phyloP scores from a whole-genome alignment of 352 stramenopile species.

The Phytopythium sindhum region DNA sequence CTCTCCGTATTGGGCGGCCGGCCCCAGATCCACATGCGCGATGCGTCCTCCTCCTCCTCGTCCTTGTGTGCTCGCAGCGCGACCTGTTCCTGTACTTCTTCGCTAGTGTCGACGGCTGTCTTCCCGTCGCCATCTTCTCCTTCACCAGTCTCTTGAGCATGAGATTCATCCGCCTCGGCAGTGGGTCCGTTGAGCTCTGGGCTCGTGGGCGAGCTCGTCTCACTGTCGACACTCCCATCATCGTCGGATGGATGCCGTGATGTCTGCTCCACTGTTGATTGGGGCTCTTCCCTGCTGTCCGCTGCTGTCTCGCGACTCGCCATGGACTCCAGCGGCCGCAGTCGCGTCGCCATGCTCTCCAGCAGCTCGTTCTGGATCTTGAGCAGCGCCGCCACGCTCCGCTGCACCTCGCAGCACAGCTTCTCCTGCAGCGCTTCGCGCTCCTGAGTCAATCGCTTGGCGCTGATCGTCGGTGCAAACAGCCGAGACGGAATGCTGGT shows the following conservation, averaged over 20 bases:
- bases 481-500: conserved; percentile 1
- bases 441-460: conserved; percentile 49
- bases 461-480: conserved; percentile 15
- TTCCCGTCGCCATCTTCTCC: not conserved
- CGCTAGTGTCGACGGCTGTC: not conserved
- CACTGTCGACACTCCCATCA: not conserved
- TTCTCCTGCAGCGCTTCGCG: conserved; percentile 40
- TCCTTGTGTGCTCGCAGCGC: not conserved
- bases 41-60: conserved; percentile 23
- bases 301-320: not conserved
- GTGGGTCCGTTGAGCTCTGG: not conserved
- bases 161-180: not conserved
- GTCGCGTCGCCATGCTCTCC: conserved; percentile 24
- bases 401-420: conserved; percentile 44
- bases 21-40: conserved; percentile 67
- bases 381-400: conserved; percentile 48
- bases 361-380: conserved; percentile 47
- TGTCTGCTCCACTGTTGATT: not conserved
- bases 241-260: not conserved
- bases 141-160: not conserved
- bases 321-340: conserved; percentile 29
- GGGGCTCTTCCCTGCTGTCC: not conserved
- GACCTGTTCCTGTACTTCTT: not conserved
- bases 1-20: conserved; percentile 51
- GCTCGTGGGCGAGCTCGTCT: not conserved